Evolutionary conservation across 305 asterid species (phyloP).

Genomic region (Solanum hybrid): DNA sequence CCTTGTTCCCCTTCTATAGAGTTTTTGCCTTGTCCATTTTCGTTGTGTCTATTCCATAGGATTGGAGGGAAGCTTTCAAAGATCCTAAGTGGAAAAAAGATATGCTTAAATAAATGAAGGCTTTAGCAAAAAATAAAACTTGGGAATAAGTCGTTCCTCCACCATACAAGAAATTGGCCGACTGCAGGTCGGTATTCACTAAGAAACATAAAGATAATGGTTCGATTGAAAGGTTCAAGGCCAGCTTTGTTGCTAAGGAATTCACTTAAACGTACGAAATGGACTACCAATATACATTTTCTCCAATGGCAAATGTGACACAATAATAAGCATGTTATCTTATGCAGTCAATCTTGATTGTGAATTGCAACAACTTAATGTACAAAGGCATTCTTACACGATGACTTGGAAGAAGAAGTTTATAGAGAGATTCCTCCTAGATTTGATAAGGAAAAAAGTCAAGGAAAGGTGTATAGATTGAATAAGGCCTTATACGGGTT

Average conservation of each 20-base stretch:
- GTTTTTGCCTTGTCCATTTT: background rate
- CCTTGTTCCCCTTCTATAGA: background rate
- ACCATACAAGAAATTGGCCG: background rate
- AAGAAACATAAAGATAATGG: background rate
- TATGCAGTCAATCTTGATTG: background rate
- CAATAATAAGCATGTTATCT: background rate
- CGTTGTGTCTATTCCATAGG: background rate
- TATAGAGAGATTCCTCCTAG: background rate
- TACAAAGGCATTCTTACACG: background rate
- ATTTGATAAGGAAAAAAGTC: background rate
- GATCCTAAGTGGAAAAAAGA: background rate
- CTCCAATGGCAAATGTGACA: background rate
- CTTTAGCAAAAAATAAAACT: background rate
- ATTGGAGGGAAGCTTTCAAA: background rate
- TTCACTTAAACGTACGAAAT: background rate
- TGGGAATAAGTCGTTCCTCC: background rate
- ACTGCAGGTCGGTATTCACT: background rate
- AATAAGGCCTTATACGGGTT: too few species aligned
- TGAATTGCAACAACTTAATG: background rate
- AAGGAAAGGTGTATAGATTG: background rate
- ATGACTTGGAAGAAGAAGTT: background rate
- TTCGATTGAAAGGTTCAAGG: background rate
- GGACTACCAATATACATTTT: background rate
- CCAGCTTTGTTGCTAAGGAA: background rate
- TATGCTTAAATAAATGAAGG: background rate